These are phyloP conservation scores for Fusarium sp. DNA, from an alignment of 2,329 filamentous ascomycete species.

Conservation along the genomic window DNA sequence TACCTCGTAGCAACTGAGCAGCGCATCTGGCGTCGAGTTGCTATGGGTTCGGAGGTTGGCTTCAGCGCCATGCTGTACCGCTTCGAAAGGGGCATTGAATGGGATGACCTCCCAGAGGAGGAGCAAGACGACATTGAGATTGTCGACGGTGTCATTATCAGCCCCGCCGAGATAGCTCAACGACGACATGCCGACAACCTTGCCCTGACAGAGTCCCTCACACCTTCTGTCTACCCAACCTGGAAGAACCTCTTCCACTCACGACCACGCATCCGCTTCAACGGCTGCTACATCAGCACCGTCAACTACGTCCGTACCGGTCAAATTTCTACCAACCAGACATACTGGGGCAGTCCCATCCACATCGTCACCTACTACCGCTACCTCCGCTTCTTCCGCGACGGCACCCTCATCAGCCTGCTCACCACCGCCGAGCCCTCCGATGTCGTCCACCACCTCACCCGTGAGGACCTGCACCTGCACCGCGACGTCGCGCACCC, in stretches of 20 bases:
- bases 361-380: constrained; percentile 99
- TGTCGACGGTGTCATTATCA: constrained; percentile 49
- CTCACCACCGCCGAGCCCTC: constrained; percentile 83
- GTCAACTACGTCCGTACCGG: constrained; percentile 94
- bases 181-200: constrained; percentile 49
- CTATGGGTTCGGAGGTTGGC: constrained; percentile 77
- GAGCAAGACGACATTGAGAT: constrained; percentile 47
- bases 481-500: constrained; percentile 52
- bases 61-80: constrained; percentile 87
- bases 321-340: constrained; percentile 74
- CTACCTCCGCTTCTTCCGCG: constrained; percentile 93
- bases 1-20: constrained; percentile 88
- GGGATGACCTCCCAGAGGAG: constrained; percentile 62
- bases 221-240: constrained; percentile 60
- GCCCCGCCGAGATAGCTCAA: constrained; percentile 52
- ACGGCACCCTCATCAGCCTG: constrained; percentile 85
- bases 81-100: constrained; percentile 72
- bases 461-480: constrained; percentile 72
- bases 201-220: constrained; percentile 55
- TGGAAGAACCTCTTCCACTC: constrained; percentile 81
- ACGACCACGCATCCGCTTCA: constrained; percentile 90
- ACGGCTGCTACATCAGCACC: constrained; percentile 95
- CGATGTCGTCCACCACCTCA: constrained; percentile 90
- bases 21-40: constrained; percentile 84
- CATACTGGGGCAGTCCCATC: constrained; percentile 84